These are phyloP conservation scores for Solioccasus polychromus DNA, from an alignment of 768 basidiomycete genomes.

Conservation along the genomic window DNA sequence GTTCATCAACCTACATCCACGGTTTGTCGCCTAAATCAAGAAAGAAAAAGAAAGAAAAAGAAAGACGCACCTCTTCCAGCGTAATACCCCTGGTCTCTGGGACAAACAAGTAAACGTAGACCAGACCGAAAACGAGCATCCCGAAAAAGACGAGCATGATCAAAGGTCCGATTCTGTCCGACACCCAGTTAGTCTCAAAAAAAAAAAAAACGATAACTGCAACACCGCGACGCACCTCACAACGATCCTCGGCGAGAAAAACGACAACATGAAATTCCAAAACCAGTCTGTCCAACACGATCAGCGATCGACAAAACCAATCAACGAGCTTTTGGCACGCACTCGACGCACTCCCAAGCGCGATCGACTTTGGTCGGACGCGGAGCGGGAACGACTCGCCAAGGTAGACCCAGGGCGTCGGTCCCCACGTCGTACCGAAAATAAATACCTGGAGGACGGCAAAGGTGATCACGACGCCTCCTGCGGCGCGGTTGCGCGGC, in stretches of 20 bases:
- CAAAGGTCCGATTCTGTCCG: constrained; percentile 62
- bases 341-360: constrained; percentile 65
- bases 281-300: constrained; percentile 44
- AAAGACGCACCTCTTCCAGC: constrained; percentile 58
- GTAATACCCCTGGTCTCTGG: constrained; percentile 81
- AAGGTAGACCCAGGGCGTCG: constrained; percentile 73
- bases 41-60: not conserved
- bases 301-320: not conserved
- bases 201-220: not conserved
- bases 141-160: constrained; percentile 78
- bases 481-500: constrained; percentile 54
- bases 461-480: constrained; percentile 68
- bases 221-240: constrained; percentile 35
- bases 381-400: constrained; percentile 82
- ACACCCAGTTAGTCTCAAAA: not conserved
- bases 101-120: constrained; percentile 73
- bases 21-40: not conserved
- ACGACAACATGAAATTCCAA: constrained; percentile 75
- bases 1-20: constrained; percentile 57
- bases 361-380: constrained; percentile 74
- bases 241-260: constrained; percentile 70
- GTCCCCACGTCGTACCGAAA: constrained; percentile 75
- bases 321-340: constrained; percentile 1
- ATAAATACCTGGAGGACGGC: constrained; percentile 75
- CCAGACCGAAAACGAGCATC: constrained; percentile 63